Conservation (phyloP, 306 rosid species). For the Styphnolobium japonicum region DNA sequence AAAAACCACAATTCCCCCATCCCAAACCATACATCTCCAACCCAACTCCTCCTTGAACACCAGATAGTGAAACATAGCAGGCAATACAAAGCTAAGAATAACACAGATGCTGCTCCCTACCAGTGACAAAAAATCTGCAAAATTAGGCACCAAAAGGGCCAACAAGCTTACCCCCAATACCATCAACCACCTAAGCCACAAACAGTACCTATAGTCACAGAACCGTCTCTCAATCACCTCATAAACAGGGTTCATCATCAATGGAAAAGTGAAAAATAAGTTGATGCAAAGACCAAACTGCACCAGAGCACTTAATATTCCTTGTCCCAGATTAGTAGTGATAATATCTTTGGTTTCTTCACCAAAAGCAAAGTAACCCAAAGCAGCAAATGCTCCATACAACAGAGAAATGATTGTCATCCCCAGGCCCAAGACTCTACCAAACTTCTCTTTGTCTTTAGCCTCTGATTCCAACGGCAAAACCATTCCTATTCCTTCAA, state of each 20-base stretch:
- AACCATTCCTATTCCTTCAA: slow-evolving; percentile 70
- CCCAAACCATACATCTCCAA: slow-evolving; percentile 39
- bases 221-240: slow-evolving; percentile 65
- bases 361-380: slow-evolving; percentile 77
- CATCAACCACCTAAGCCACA: slow-evolving; percentile 67
- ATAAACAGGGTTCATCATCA: slow-evolving; percentile 80
- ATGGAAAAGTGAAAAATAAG: slow-evolving; percentile 54
- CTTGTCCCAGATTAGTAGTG: slow-evolving; percentile 64
- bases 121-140: slow-evolving; percentile 65
- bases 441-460: slow-evolving; percentile 53
- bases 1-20: slow-evolving; percentile 43
- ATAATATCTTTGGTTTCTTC: slow-evolving; percentile 60
- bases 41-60: slow-evolving; percentile 58
- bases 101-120: slow-evolving; percentile 72
- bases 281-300: slow-evolving; percentile 62
- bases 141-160: slow-evolving; percentile 66
- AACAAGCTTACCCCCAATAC: slow-evolving; percentile 54
- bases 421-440: slow-evolving; percentile 46
- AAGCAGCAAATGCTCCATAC: slow-evolving; percentile 51
- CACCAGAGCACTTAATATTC: slow-evolving; percentile 48
- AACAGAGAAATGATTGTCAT: slow-evolving; percentile 52
- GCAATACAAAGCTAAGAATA: slow-evolving; percentile 58
- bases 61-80: slow-evolving; percentile 56
- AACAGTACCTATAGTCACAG: slow-evolving; percentile 38
- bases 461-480: slow-evolving; percentile 66